Conservation (phyloP, 495 filamentous ascomycete genomes). For the Penicillium coffeae region DNA sequence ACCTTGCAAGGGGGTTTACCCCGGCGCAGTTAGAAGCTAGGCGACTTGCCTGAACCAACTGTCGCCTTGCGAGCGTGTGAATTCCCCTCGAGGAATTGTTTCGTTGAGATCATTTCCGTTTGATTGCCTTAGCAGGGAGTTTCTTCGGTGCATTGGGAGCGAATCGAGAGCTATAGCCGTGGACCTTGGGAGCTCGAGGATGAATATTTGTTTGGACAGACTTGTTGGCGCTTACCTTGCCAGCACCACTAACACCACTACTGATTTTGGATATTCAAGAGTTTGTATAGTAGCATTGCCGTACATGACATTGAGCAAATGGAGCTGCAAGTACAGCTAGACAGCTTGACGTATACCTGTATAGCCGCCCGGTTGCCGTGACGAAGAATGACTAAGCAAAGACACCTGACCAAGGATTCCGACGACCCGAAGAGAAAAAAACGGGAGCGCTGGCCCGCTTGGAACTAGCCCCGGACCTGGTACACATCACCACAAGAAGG, state of each 20-base stretch:
- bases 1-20: neutral
- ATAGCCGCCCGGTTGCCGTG: slow-evolving; percentile 28
- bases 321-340: neutral
- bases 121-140: neutral
- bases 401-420: slow-evolving; percentile 31
- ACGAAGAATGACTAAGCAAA: slow-evolving; percentile 37
- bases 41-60: no score
- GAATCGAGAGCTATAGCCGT: neutral
- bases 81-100: no score
- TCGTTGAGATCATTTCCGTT: no score
- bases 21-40: neutral
- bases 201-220: neutral
- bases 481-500: neutral
- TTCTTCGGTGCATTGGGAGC: neutral
- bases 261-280: no score
- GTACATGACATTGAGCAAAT: no score
- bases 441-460: slow-evolving; percentile 32
- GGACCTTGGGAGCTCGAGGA: neutral
- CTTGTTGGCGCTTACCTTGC: neutral
- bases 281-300: no score
- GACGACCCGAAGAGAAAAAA: slow-evolving; percentile 44
- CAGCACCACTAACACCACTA: no score
- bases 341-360: neutral
- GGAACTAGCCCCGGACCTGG: slow-evolving; percentile 12
- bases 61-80: no score